A percentile compares a stretch with the other conserved stretches of the same genome.
Evolutionary conservation across 139 green algal genomes (phyloP).

Genomic region (Gonium pectorale): DNA sequence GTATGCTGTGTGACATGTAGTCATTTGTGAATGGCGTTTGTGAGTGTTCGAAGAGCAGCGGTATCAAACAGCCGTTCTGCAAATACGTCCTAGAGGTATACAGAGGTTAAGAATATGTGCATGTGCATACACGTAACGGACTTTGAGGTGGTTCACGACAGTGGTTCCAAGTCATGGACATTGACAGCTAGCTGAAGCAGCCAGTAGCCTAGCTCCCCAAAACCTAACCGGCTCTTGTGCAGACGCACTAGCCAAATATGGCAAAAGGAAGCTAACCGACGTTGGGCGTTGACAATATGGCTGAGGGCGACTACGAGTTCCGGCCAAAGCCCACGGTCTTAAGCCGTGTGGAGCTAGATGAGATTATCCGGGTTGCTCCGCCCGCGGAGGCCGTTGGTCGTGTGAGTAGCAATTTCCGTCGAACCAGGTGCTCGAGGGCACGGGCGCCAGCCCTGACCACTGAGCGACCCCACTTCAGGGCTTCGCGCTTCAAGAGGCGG

Average conservation of each 20-base stretch:
- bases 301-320: conserved; percentile 47
- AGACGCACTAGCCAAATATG: too few species aligned
- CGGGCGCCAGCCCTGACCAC: background rate
- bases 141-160: too few species aligned
- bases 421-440: background rate
- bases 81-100: too few species aligned
- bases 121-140: too few species aligned
- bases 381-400: conserved; percentile 38
- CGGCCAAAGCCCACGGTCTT: conserved; percentile 29
- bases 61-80: too few species aligned
- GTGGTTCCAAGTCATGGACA: too few species aligned
- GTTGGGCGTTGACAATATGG: background rate
- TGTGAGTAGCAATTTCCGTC: background rate
- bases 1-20: background rate
- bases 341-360: conserved; percentile 42
- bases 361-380: conserved; percentile 32
- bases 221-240: too few species aligned
- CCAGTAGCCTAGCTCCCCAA: too few species aligned
- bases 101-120: too few species aligned
- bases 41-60: conserved; percentile 10
- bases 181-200: too few species aligned
- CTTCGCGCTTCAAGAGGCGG: conserved; percentile 47
- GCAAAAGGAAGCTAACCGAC: too few species aligned
- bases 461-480: conserved; percentile 27
- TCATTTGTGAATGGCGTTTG: background rate